Evolutionary conservation across 1,139 yeast genomes (phyloP), one percentile per base, ranked within the genome.

Genomic region (Taphrina deformans): DNA sequence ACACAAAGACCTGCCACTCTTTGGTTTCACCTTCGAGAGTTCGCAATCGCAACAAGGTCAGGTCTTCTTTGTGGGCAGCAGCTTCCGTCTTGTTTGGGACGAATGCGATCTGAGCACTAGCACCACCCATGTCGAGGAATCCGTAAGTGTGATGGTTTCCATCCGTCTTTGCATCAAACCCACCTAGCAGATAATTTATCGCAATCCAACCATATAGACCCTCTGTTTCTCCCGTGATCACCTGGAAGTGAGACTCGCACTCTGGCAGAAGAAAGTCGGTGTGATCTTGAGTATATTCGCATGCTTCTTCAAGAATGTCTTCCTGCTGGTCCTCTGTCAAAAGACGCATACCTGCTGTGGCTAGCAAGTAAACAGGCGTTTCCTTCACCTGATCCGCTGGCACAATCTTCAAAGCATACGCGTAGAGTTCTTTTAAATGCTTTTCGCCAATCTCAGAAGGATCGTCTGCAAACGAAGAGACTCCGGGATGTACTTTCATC

Each of bases 141-240:
- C 96, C 96, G 71, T 83, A 87, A 0, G 95, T 85, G 27, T 82
- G 77, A 68, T 83, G 86, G 65, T 79, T 78, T 64, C 80, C 79
- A 48, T 79, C 76, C 68, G 83, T 85, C n/a, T 70, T 66, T 5
- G 72, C 73, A 10, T 85, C 85, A 55, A 87, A 78, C 0, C 85
- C 77, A 1, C 87, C 88, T 45, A 85, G 80, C 69, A 88, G 76
- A 69, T 88, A 87, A 72, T 89, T 89, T 51, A 89, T 78, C 0
- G 90, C 84, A 9, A 89, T 77, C 96, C 96, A 89, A 10, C 95
- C 93, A 71, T 86, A 89, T 14, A 89, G 71, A 0, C 96, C 96
- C 75, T 89, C 96, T 1, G 82, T 79, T 70, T 87, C 89, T 1
- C 96, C 96, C 68, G 85, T 85, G 53, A 89, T 85, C 24, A 88